Conservation (phyloP, 768 basidiomycete genomes). For the Termitomyces sp. region DNA sequence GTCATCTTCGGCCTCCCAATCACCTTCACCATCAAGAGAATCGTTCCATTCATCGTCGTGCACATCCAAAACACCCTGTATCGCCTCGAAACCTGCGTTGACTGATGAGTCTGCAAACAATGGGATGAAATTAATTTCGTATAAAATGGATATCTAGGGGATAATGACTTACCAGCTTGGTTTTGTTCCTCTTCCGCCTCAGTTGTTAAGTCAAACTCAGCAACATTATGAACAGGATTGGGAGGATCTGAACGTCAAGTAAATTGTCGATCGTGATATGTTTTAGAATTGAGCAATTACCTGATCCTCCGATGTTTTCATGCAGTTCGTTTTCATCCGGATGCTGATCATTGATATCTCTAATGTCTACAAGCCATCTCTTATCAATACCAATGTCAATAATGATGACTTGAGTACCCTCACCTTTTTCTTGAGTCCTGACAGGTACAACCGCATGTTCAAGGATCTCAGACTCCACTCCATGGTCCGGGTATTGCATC, state of each 20-base stretch:
- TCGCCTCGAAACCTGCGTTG: conserved; percentile 3
- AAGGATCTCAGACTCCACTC: background rate
- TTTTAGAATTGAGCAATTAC: background rate
- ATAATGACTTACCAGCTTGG: conserved; percentile 1
- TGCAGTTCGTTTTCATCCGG: background rate
- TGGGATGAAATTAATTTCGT: background rate
- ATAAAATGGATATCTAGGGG: background rate
- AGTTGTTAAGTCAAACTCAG: background rate
- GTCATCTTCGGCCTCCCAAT: conserved; percentile 32
- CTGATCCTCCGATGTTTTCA: background rate
- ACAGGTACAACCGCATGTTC: background rate
- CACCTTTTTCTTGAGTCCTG: background rate
- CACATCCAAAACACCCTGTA: conserved; percentile 2
- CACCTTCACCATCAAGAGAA: conserved; percentile 39
- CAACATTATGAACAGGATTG: background rate
- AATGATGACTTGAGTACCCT: background rate
- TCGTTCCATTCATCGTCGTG: conserved; percentile 24
- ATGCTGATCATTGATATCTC: background rate
- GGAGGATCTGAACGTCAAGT: background rate
- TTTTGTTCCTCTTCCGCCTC: conserved; percentile 1
- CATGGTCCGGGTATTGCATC: background rate
- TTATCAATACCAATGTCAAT: background rate
- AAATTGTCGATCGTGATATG: background rate
- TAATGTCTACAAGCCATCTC: background rate
- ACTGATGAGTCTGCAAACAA: conserved; percentile 1